A percentile compares a stretch with the other conserved stretches of the same genome.
Conservation (phyloP, 2,329 filamentous ascomycete species). For the Apiospora pterosperma region DNA sequence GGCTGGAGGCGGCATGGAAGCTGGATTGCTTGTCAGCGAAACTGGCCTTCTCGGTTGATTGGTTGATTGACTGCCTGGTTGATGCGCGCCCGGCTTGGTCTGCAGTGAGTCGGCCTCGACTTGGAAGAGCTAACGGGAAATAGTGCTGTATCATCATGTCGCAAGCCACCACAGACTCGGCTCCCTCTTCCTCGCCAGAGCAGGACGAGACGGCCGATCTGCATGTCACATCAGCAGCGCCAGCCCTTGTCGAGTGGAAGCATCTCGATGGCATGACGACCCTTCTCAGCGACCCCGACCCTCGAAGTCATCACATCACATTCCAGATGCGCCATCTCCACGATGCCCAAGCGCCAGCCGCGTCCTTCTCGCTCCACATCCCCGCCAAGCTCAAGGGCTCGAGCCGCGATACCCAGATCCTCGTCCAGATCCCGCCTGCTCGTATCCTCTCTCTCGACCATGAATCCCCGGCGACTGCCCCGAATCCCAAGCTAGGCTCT, state of each 20-base stretch:
- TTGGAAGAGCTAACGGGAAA: not conserved
- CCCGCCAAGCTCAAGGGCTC: not conserved
- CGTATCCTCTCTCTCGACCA: not conserved
- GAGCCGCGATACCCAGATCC: not conserved
- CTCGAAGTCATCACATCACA: not conserved
- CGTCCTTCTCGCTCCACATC: not conserved
- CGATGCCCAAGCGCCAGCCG: not conserved
- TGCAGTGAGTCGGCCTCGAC: not conserved
- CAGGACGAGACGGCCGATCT: not conserved
- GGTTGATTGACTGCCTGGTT: not conserved
- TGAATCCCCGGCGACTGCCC: not conserved
- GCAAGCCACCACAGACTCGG: not conserved
- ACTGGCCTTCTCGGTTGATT: not conserved
- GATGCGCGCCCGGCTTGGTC: not conserved
- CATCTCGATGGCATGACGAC: not conserved
- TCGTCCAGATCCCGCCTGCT: not conserved
- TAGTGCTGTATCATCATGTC: not conserved
- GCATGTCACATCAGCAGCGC: not conserved
- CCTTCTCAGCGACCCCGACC: not conserved
- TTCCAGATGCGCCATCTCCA: not conserved
- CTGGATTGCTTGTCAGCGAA: constrained; percentile 1
- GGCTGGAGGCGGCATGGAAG: not conserved
- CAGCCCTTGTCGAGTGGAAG: not conserved
- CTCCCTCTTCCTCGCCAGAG: not conserved
- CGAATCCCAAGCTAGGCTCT: not conserved